Percentiles rank a stretch among this genome's conserved stretches.
Evolutionary conservation across 1,284 basidiomycete species (phyloP).

Genomic region (Takashimella koratensis): DNA sequence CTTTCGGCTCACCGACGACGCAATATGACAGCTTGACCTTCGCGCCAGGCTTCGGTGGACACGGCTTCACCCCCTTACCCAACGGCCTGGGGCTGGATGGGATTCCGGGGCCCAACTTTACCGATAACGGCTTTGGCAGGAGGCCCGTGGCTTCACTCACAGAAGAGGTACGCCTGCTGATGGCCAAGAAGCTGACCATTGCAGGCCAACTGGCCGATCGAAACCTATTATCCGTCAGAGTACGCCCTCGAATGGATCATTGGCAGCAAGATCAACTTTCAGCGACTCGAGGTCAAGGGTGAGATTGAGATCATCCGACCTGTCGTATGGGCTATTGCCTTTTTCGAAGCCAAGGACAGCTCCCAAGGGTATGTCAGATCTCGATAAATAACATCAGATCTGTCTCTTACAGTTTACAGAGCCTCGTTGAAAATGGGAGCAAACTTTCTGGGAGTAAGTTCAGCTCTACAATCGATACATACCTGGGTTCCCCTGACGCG

Average conservation of each 20-base stretch:
- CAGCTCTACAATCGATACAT: too few species aligned
- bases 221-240: conserved; percentile 6
- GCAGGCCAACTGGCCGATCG: background rate
- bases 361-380: conserved; percentile 25
- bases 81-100: background rate
- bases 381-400: background rate
- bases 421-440: conserved; percentile 34
- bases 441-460: conserved; percentile 33
- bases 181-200: background rate
- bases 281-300: conserved; percentile 14
- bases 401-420: conserved; percentile 6
- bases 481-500: too few species aligned
- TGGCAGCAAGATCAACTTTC: conserved; percentile 17
- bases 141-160: background rate
- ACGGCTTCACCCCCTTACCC: background rate
- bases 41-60: background rate
- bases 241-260: conserved; percentile 15
- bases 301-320: conserved; percentile 24
- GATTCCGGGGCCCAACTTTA: background rate
- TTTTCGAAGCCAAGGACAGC: conserved; percentile 32
- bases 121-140: background rate
- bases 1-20: too few species aligned
- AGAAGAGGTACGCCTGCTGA: background rate
- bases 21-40: background rate
- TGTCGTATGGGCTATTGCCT: conserved; percentile 39